Evolutionary conservation across 2,329 filamentous ascomycete species (phyloP), one percentile per base, ranked within the genome.

Genomic region (Calonectria leucothoes): DNA sequence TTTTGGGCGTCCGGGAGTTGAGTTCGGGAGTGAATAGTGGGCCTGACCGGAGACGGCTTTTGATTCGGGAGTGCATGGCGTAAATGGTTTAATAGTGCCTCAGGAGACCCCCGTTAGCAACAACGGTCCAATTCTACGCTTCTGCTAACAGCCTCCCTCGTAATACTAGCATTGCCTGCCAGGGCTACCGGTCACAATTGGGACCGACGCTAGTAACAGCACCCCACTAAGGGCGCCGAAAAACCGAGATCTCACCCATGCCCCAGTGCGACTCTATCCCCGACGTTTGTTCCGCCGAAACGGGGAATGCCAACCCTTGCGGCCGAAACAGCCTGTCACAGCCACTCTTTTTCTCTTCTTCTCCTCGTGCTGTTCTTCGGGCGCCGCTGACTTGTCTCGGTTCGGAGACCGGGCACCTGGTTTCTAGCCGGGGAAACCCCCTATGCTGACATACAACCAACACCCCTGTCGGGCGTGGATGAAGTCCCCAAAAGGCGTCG

Each of bases 1-100:
- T 74, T 81, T 81, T 77, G 77, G 79, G 80, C 75, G 17, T 45
- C 72, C 79, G 79, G 79, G 79, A 81, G 72, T 80, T 81, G 78
- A 75, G 71, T 73, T 80, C 81, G 81, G 79, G 76, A 82, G 71
- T 76, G 66, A 55, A 71, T 29, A 59, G 74, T 72, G 71, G 69
- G 74, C 61, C 68, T 42, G n/a, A 20, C 74, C 65, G 69, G 78
- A 70, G 61, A 76, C 79, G 79, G 79, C 79, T 80, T 74, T 73
- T 80, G 69, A 71, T 61, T 80, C 79, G 79, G 79, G 70, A 76
- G 51, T 55, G 63, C 35, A 35, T 42, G 12, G 27, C 17, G 45
- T 55, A 25, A 73, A 64, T 37, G 64, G 49, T 55, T 52, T 51
- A 59, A n/a, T 55, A 57, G 64, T 31, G n/a, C 10, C 6, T n/a